A percentile compares a stretch with the other conserved stretches of the same genome.
These are phyloP conservation scores for Infundibulicybe gibba DNA, from an alignment of 768 basidiomycete species.

Conservation along the genomic window DNA sequence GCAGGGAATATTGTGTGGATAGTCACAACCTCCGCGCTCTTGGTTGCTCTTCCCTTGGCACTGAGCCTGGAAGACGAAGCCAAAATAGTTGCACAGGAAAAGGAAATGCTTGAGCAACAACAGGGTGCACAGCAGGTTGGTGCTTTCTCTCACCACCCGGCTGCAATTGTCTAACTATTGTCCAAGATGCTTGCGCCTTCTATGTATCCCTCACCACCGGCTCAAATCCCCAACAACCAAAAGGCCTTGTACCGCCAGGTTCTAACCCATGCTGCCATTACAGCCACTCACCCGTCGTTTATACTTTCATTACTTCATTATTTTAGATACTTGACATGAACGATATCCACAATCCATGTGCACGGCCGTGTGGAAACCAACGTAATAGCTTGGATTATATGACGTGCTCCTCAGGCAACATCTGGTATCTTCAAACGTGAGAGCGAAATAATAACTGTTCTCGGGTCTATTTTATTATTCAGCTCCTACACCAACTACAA, in stretches of 20 bases:
- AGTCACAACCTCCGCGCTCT: slow-evolving; percentile 87
- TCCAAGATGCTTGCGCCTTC: slow-evolving; percentile 73
- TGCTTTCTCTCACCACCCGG: slow-evolving; percentile 12
- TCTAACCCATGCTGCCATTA: slow-evolving; percentile 34
- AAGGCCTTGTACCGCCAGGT: slow-evolving; percentile 83
- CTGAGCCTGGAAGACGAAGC: slow-evolving; percentile 95
- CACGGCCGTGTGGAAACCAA: too few species aligned
- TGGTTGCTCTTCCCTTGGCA: slow-evolving; percentile 91
- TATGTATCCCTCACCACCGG: slow-evolving; percentile 44
- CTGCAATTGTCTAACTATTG: slow-evolving; percentile 9
- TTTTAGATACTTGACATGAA: too few species aligned
- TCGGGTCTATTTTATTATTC: too few species aligned
- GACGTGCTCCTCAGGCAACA: too few species aligned
- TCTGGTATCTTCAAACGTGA: too few species aligned
- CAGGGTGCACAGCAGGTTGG: slow-evolving; percentile 87
- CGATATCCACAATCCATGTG: too few species aligned
- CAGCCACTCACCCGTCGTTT: too few species aligned
- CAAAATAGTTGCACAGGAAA: slow-evolving; percentile 90
- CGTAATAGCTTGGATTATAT: too few species aligned
- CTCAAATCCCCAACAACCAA: slow-evolving; percentile 38
- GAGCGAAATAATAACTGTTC: too few species aligned
- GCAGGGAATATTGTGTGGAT: slow-evolving; percentile 93
- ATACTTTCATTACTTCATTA: too few species aligned
- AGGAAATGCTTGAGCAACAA: slow-evolving; percentile 90
- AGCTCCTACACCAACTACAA: neutral